Evolutionary conservation across 129 eudicot species (phyloP), one percentile per base, ranked within the genome.

Genomic region (Lonicera japonica): DNA sequence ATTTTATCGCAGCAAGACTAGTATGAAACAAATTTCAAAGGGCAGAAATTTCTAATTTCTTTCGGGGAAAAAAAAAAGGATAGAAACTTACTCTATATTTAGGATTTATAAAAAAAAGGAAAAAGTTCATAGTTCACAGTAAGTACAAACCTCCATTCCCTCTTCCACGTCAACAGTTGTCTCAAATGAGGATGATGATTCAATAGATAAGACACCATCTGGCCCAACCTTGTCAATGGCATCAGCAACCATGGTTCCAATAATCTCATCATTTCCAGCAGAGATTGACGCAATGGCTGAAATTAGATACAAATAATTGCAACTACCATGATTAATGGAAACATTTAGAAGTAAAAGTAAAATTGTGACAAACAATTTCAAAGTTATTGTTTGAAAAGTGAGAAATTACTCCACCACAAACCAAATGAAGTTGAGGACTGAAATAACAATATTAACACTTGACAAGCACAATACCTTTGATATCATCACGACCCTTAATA

Each of bases 141-240:
- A 12, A 14, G 41, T 62, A 77, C 86, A 64, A 8, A 90, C 97
- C 97, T 90, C 94, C 95, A 87, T 90, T 73, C 94, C 97, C 73
- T 90, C 97, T 82, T 90, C 95, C 11, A 90, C 95, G 68, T 84
- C 95, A 50, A 90, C 94, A 8, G 95, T 90, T 8, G 97, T 90
- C 79, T 90, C 95, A 68, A 86, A 87, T 4, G 95, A 91, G 15
- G 97, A 91, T 0, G 97, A 91, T 9, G 94, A 84, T 76, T 91
- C 95, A 19, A 84, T 90, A 12, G 97, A 90, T 22, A 90, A 65
- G 36, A 90, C 97, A 54, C 95, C 97, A 54, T 90, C 95, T 4
- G 95, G 79, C 16, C 97, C 95, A 62, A 90, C 97, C 69, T 90
- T 90, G 79, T 90, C 95, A 16, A 90, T 81, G 13, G 97, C 97